Conservation (phyloP, 2,329 filamentous ascomycete species). For the Arthrocladium fulminans region DNA sequence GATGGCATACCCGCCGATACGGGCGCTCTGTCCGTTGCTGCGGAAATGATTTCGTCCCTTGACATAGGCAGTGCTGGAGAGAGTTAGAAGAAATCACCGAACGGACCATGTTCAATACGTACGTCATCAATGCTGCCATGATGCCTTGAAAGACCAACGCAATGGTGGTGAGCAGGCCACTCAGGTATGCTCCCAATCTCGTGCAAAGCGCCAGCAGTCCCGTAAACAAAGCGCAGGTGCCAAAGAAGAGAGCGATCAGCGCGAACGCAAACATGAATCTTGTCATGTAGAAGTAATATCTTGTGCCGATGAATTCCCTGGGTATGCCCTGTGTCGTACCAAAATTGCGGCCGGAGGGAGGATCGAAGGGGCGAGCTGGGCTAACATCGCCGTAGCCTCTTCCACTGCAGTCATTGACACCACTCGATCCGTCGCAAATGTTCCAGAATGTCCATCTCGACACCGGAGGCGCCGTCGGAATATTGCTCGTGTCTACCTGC, state of each 20-base stretch:
- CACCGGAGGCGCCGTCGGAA: slow-evolving; percentile 54
- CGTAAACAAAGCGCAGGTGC: slow-evolving; percentile 36
- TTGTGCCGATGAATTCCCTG: slow-evolving; percentile 46
- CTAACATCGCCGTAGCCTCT: slow-evolving; percentile 57
- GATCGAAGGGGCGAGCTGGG: slow-evolving; percentile 59
- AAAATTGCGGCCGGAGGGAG: slow-evolving; percentile 49
- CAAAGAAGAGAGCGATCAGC: slow-evolving; percentile 75
- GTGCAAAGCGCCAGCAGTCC: slow-evolving; percentile 44
- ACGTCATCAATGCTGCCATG: slow-evolving; percentile 54
- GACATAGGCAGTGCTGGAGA: slow-evolving; percentile 50
- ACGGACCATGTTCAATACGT: slow-evolving; percentile 29
- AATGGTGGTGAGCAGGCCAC: slow-evolving; percentile 43
- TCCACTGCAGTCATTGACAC: slow-evolving; percentile 34
- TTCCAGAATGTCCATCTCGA: slow-evolving; percentile 91
- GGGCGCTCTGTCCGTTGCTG: slow-evolving; percentile 38
- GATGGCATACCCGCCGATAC: slow-evolving; percentile 50
- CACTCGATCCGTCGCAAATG: slow-evolving; percentile 56
- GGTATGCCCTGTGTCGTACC: slow-evolving; percentile 47
- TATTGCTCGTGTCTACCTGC: slow-evolving; percentile 63
- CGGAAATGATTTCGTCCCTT: slow-evolving; percentile 50
- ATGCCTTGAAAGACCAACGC: slow-evolving; percentile 52
- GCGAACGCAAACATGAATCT: slow-evolving; percentile 90
- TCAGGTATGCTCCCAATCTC: slow-evolving; percentile 43
- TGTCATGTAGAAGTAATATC: slow-evolving; percentile 73
- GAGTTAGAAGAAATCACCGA: slow-evolving; percentile 5